These are phyloP conservation scores for Pestalotiopsis fici DNA, from an alignment of 2,329 filamentous ascomycete species.

Conservation along the genomic window DNA sequence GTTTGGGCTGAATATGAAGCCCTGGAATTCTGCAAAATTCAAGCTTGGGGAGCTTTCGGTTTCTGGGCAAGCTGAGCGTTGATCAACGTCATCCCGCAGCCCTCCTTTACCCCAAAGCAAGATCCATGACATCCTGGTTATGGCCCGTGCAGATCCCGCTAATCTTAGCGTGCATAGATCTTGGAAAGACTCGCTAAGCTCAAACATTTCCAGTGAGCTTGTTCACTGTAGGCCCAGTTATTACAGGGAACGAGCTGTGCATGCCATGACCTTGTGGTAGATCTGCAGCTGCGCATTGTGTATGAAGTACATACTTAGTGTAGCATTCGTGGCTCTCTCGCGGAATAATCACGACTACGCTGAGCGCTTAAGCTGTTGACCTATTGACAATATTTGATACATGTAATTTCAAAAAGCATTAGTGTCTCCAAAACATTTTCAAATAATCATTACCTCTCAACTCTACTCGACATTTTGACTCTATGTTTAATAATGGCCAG, in stretches of 20 bases:
- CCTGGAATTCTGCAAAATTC: constrained; percentile 1
- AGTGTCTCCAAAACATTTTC: background rate
- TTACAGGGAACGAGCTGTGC: no score
- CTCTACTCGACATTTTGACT: no score
- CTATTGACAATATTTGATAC: background rate
- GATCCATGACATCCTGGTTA: constrained; percentile 4
- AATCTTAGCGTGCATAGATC: constrained; percentile 2
- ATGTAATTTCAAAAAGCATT: background rate
- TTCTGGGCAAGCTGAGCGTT: constrained; percentile 3
- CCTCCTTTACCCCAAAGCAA: background rate
- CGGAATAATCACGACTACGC: background rate
- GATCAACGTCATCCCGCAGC: constrained; percentile 12
- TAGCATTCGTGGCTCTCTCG: background rate
- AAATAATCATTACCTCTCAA: background rate
- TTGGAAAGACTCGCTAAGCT: constrained; percentile 1
- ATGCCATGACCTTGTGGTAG: background rate
- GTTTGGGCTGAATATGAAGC: constrained; percentile 5
- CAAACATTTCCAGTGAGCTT: background rate
- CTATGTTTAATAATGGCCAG: background rate
- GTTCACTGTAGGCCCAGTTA: background rate
- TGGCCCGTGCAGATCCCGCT: background rate
- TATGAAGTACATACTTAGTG: background rate
- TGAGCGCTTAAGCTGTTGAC: background rate
- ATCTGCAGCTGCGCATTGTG: background rate
- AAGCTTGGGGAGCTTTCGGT: constrained; percentile 7